Percentiles rank a stretch among this genome's conserved stretches.
phyloP scores from a whole-genome alignment of 768 basidiomycete species.

The Pisolithus albus region DNA sequence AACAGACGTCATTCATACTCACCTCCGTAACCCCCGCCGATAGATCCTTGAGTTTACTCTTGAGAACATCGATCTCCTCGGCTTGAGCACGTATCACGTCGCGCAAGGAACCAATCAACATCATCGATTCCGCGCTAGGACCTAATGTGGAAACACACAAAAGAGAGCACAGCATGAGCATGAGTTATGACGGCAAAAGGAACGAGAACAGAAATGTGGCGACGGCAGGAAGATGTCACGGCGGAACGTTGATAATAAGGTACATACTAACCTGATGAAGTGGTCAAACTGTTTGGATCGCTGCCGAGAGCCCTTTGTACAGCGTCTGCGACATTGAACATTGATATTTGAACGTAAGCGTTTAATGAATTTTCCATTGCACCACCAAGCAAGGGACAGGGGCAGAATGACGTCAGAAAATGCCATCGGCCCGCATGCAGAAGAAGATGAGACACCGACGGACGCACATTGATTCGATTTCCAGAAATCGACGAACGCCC shows the following conservation, averaged over 20 bases:
- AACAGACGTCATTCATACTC: conserved; percentile 6
- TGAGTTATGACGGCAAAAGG: too few relatives aligned
- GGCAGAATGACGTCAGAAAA: background rate
- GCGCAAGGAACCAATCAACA: conserved; percentile 77
- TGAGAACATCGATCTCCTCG: conserved; percentile 67
- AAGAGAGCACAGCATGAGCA: background rate
- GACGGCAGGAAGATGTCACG: background rate
- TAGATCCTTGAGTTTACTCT: conserved; percentile 47
- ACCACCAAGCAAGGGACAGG: too few relatives aligned
- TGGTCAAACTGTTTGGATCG: conserved; percentile 59
- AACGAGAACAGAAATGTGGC: conserved; percentile 1
- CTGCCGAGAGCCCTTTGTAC: conserved; percentile 66
- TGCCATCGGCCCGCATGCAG: background rate
- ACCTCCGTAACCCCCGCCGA: conserved; percentile 34
- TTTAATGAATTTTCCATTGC: too few relatives aligned
- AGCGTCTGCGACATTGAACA: conserved; percentile 43
- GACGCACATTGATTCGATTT: conserved; percentile 92
- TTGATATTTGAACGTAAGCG: too few relatives aligned
- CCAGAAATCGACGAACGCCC: conserved; percentile 97
- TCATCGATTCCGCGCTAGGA: conserved; percentile 67
- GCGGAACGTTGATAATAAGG: too few relatives aligned
- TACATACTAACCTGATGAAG: conserved; percentile 46
- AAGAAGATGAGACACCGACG: background rate
- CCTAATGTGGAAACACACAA: conserved; percentile 28
- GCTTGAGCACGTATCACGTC: conserved; percentile 78